phyloP scores from a whole-genome alignment of 352 stramenopile species.

The Pythium grandisporangium region DNA sequence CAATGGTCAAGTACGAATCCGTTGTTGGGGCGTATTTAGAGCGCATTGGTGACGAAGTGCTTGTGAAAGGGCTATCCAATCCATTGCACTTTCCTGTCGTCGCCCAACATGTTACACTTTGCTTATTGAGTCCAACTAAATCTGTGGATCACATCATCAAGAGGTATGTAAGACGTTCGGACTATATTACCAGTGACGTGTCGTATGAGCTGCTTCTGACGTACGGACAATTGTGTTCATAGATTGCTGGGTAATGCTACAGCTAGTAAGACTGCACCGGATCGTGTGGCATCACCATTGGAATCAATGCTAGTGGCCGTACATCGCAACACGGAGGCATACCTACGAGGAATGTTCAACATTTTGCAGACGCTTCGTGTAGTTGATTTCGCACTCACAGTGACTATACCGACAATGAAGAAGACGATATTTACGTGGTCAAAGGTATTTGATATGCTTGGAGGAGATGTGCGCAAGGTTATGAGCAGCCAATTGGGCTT shows the following conservation, averaged over 20 bases:
- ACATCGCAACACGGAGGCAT: slow-evolving; percentile 64
- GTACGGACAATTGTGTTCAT: not conserved
- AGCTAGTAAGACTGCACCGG: slow-evolving; percentile 31
- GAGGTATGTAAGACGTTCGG: slow-evolving; percentile 19
- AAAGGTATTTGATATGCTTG: slow-evolving; percentile 60
- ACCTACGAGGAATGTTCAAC: slow-evolving; percentile 55
- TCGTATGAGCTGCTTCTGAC: too few relatives aligned
- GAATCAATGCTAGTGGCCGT: slow-evolving; percentile 58
- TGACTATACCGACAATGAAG: slow-evolving; percentile 54
- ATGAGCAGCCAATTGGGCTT: slow-evolving; percentile 5
- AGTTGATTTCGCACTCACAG: slow-evolving; percentile 39
- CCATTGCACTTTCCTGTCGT: slow-evolving; percentile 74
- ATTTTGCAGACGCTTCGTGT: slow-evolving; percentile 60
- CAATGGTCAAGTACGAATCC: slow-evolving; percentile 38
- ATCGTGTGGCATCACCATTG: slow-evolving; percentile 36
- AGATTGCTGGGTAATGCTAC: slow-evolving; percentile 49
- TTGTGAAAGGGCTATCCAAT: slow-evolving; percentile 64
- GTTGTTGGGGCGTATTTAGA: slow-evolving; percentile 48
- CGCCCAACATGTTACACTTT: slow-evolving; percentile 66
- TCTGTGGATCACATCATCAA: slow-evolving; percentile 60
- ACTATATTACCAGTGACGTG: not conserved
- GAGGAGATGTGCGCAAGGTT: slow-evolving; percentile 16
- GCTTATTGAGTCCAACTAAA: slow-evolving; percentile 55
- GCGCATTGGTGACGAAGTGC: slow-evolving; percentile 58
- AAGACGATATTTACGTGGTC: slow-evolving; percentile 73